Base-by-base conservation (phyloP, 306 rosid genomes). In the Cucurbita maxima region DNA sequence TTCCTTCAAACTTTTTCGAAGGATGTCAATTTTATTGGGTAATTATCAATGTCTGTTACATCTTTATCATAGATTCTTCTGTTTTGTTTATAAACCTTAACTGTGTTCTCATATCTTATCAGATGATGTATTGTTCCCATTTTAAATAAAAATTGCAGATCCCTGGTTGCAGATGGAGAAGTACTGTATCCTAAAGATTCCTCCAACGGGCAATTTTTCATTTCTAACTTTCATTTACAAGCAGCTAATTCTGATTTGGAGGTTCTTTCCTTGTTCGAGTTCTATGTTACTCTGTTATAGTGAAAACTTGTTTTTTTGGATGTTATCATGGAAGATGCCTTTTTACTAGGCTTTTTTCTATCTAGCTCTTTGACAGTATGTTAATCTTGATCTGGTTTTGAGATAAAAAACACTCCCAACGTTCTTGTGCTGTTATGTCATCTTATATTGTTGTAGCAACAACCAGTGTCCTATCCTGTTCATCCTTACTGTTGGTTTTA, bases 21-120 rank as follows among this genome's bases (percentile, higher is more conserved):
- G 1, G 88, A 89, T 61, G 79, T 63, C 10, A 76, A 86, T 79
- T 87, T 82, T 71, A 75, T 90, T 55, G 81, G 96, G 98, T 92
- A 84, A 62, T 61, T 20, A 8, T 64, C 54, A 57, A 48, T 52
- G 14, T 5, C 44, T 11, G 16, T 5, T 14, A 11, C 4, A 69
- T 15, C 4, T 20, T 19, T 61, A 57, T 50, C 18, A 34, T 48
- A 16, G 41, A 58, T 73, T 6, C 75, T 20, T 58, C 78, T 13
- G 8, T 25, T 10, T 13, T n/a, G 3, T 5, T n/a, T 1, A 53
- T 15, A 71, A 72, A 72, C 12, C 11, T n/a, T 11, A 10, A 36
- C 25, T 36, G 0, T 72, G 3, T 58, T 51, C 13, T 19, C 16
- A 10, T 38, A 6, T 48, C 12, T 73, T 34, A 9, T 54, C 12